Evolutionary conservation across 176 grass and related monocot species (phyloP).

Genomic region (Saccharum officinarum): DNA sequence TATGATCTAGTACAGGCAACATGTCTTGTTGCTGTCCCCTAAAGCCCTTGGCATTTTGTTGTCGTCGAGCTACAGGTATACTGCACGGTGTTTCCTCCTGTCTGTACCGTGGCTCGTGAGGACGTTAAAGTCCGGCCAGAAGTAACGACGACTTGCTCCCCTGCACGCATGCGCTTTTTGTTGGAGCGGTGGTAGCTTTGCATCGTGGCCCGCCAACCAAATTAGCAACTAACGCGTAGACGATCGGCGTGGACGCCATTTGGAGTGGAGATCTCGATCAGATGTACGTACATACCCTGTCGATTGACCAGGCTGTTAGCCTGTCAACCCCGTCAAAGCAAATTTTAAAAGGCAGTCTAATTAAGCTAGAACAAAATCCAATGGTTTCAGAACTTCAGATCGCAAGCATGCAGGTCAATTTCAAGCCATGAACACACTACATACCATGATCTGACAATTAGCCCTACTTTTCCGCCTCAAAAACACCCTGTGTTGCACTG

Average conservation of each 20-base stretch:
- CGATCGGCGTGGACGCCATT: neutral
- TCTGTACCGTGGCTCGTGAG: neutral
- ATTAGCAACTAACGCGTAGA: neutral
- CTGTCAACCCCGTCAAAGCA: neutral
- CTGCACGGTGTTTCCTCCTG: neutral
- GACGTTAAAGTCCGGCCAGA: neutral
- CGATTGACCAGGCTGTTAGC: neutral
- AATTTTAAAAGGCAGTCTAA: neutral
- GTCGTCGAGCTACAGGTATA: slow-evolving; percentile 2
- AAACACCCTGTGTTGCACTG: neutral
- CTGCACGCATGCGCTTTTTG: neutral
- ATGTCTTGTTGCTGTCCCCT: slow-evolving; percentile 16
- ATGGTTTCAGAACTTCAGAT: neutral
- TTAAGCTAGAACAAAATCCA: neutral
- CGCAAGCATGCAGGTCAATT: neutral
- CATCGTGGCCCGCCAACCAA: neutral
- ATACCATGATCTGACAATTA: neutral
- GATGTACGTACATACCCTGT: neutral
- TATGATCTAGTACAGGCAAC: neutral
- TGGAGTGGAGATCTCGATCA: neutral
- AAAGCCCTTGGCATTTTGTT: slow-evolving; percentile 10
- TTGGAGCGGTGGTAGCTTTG: neutral
- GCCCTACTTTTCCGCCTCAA: neutral
- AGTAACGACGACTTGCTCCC: neutral
- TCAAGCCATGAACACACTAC: neutral